Percentiles rank a stretch among this genome's conserved stretches.
Evolutionary conservation across 78 protist species (phyloP).

Genomic region (Tieghemostelium lacteum): DNA sequence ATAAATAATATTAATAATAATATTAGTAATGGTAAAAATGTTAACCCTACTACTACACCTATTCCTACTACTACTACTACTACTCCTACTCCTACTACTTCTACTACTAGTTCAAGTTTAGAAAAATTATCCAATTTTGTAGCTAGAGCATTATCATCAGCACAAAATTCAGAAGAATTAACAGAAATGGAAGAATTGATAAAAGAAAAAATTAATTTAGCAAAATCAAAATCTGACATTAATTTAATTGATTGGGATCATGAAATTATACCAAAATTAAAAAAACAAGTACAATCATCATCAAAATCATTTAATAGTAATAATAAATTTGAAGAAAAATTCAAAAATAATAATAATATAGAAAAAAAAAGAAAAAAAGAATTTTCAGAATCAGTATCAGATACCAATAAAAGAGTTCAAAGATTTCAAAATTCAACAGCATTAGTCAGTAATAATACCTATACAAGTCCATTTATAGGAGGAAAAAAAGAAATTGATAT

Average conservation of each 20-base stretch:
- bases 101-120: conserved; percentile 4
- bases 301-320: no score
- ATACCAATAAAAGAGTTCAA: conserved; percentile 16
- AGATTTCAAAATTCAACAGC: conserved; percentile 9
- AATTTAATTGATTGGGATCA: conserved; percentile 58
- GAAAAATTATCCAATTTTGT: conserved; percentile 24
- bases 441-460: neutral
- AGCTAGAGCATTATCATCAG: conserved; percentile 22
- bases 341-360: conserved; percentile 26
- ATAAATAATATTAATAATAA: neutral
- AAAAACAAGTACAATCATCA: conserved; percentile 36
- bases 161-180: conserved; percentile 22
- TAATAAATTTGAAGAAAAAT: neutral
- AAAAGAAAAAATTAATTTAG: conserved; percentile 20
- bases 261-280: conserved; percentile 31
- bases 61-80: neutral
- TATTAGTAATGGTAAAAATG: neutral
- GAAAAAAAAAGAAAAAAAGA: neutral
- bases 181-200: conserved; percentile 32
- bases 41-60: conserved; percentile 10
- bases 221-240: neutral
- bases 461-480: neutral
- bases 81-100: neutral
- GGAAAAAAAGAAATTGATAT: neutral
- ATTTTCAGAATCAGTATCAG: conserved; percentile 5